Evolutionary conservation across 805 yeast genomes (phyloP).

Genomic region (Torulaspora maleeae): DNA sequence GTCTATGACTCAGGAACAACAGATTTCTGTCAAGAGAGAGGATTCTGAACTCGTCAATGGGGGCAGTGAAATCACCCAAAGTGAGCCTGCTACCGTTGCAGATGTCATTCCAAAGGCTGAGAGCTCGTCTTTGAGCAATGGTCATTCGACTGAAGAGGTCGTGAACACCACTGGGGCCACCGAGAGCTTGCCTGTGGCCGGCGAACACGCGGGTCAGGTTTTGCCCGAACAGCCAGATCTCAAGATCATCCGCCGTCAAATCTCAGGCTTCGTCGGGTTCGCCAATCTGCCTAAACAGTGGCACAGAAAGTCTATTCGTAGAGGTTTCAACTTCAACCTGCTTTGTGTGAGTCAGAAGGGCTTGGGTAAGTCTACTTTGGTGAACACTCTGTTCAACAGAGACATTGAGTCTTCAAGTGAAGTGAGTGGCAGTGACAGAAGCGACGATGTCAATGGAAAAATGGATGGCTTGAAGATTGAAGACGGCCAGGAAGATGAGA

Average conservation of each 20-base stretch:
- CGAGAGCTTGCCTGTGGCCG: not conserved
- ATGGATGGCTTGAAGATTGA: constrained; percentile 15
- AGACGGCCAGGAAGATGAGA: constrained; percentile 11
- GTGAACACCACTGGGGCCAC: not conserved
- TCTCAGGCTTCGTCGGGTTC: constrained; percentile 92
- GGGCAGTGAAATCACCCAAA: not conserved
- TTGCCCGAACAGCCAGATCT: constrained; percentile 39
- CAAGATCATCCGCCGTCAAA: constrained; percentile 72
- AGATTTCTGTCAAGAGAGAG: constrained; percentile 13
- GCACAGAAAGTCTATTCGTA: constrained; percentile 88
- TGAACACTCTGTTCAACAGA: constrained; percentile 81
- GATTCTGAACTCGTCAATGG: constrained; percentile 9
- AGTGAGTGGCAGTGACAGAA: constrained; percentile 1
- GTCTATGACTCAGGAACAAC: constrained; percentile 7
- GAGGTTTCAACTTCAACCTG: constrained; percentile 84
- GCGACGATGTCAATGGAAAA: constrained; percentile 13
- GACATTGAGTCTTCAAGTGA: constrained; percentile 41
- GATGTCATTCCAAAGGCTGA: not conserved
- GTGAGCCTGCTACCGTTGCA: not conserved
- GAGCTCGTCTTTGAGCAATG: constrained; percentile 2
- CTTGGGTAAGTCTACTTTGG: constrained; percentile 85
- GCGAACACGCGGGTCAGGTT: constrained; percentile 21
- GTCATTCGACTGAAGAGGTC: not conserved
- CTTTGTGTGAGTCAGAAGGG: constrained; percentile 92
- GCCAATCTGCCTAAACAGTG: constrained; percentile 97